Evolutionary conservation across 2,329 filamentous ascomycete species (phyloP).

Genomic region (Penicillium glabrum): DNA sequence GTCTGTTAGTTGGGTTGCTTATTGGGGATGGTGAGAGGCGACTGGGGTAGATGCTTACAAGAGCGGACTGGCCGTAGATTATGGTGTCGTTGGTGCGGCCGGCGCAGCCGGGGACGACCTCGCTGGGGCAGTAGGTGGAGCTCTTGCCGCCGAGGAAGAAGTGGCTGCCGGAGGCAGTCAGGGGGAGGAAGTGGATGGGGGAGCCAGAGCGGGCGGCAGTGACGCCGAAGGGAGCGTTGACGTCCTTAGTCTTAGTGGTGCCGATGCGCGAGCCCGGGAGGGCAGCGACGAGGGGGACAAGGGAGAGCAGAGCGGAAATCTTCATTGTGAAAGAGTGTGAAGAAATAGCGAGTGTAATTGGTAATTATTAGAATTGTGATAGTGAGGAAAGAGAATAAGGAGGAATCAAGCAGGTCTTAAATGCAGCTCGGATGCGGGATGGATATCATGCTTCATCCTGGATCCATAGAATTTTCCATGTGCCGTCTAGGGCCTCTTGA

Average conservation of each 20-base stretch:
- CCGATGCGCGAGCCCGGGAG: conserved; percentile 13
- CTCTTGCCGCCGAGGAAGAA: conserved; percentile 53
- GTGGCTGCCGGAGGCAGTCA: conserved; percentile 46
- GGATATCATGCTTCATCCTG: not conserved
- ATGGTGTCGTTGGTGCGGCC: conserved; percentile 49
- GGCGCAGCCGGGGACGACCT: conserved; percentile 35
- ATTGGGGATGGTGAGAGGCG: conserved; percentile 1
- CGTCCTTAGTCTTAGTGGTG: conserved; percentile 5
- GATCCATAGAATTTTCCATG: not conserved
- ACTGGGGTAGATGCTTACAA: conserved; percentile 24
- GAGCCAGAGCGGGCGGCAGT: conserved; percentile 46
- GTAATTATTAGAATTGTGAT: not conserved
- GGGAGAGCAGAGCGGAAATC: conserved; percentile 23
- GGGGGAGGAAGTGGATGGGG: conserved; percentile 46
- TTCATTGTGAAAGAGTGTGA: conserved; percentile 24
- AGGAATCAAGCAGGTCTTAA: not conserved
- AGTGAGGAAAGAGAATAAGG: not conserved
- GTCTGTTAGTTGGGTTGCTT: conserved; percentile 19
- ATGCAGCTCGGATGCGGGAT: not conserved
- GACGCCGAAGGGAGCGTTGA: conserved; percentile 39
- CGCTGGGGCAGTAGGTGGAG: conserved; percentile 49
- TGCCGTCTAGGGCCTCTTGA: conserved; percentile 6
- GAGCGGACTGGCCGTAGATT: conserved; percentile 38
- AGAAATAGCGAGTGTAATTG: conserved; percentile 1
- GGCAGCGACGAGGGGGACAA: conserved; percentile 26